Conservation (phyloP, 2,329 filamentous ascomycete species). For the Alternaria novae-zelandiae region DNA sequence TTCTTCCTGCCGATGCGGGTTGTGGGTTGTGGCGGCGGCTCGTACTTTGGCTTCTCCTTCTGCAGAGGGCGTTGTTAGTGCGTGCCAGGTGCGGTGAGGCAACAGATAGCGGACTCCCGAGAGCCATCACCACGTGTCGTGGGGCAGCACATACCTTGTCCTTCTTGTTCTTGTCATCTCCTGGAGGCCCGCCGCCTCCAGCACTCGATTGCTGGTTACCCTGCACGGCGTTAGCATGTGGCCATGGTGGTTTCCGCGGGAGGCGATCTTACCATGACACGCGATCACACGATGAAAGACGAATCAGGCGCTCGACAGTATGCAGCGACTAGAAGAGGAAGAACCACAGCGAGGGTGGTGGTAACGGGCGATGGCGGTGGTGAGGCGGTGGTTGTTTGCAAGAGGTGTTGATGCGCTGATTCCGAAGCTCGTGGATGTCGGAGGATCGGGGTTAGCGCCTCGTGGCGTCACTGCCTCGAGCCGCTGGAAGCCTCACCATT, state of each 20-base stretch:
- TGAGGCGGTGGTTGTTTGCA: slow-evolving; percentile 38
- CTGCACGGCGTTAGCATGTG: slow-evolving; percentile 57
- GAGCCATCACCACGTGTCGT: neutral
- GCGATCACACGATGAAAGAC: slow-evolving; percentile 17
- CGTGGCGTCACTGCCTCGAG: slow-evolving; percentile 33
- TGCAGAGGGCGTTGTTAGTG: slow-evolving; percentile 7
- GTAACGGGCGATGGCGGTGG: slow-evolving; percentile 22
- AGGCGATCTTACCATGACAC: slow-evolving; percentile 43
- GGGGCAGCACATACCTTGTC: slow-evolving; percentile 56
- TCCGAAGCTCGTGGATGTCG: slow-evolving; percentile 25
- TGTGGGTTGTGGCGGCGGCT: slow-evolving; percentile 94
- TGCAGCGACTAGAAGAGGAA: neutral
- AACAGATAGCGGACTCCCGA: slow-evolving; percentile 1
- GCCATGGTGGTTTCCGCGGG: slow-evolving; percentile 17
- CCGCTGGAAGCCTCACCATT: slow-evolving; percentile 28
- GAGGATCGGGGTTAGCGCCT: slow-evolving; percentile 17
- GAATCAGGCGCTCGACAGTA: neutral
- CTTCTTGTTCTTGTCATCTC: slow-evolving; percentile 92
- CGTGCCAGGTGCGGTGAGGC: slow-evolving; percentile 5
- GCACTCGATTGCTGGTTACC: slow-evolving; percentile 88
- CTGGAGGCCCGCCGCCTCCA: slow-evolving; percentile 70
- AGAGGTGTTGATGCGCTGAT: slow-evolving; percentile 37
- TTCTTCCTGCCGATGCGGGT: slow-evolving; percentile 98
- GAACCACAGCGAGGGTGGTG: slow-evolving; percentile 7
- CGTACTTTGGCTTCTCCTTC: slow-evolving; percentile 99